These are phyloP conservation scores for Lyophyllum decastes DNA, from an alignment of 768 basidiomycete genomes.

Conservation along the genomic window DNA sequence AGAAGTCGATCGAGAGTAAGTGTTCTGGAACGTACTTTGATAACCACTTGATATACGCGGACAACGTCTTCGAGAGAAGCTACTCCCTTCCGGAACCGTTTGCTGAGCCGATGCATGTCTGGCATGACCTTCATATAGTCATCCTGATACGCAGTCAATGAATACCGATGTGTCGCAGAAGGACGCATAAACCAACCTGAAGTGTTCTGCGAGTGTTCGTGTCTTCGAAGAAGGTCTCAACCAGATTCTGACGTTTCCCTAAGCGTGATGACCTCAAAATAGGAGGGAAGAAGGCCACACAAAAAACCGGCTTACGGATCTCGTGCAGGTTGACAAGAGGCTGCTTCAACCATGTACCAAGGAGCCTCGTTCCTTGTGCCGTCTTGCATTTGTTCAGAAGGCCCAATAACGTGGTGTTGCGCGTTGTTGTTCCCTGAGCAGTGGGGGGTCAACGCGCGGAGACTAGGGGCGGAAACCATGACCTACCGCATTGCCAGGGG, in stretches of 20 bases:
- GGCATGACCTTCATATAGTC: constrained; percentile 91
- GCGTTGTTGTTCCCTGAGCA: constrained; percentile 57
- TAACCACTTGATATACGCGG: constrained; percentile 89
- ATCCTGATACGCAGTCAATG: constrained; percentile 49
- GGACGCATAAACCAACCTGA: constrained; percentile 50
- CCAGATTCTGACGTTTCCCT: constrained; percentile 88
- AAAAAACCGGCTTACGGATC: constrained; percentile 67
- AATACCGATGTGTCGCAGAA: background rate
- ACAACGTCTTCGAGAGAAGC: constrained; percentile 95
- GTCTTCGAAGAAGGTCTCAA: constrained; percentile 85
- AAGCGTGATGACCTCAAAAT: background rate
- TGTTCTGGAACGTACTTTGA: constrained; percentile 54
- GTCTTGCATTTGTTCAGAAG: constrained; percentile 96
- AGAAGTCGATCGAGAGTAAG: background rate
- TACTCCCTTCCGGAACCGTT: constrained; percentile 82
- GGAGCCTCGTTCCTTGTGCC: constrained; percentile 84
- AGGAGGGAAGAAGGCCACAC: background rate
- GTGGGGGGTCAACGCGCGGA: constrained; percentile 4
- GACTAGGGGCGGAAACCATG: constrained; percentile 6
- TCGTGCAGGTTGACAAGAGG: constrained; percentile 93
- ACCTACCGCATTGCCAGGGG: constrained; percentile 55
- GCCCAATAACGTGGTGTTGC: constrained; percentile 87
- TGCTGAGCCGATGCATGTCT: constrained; percentile 89
- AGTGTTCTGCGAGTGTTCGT: constrained; percentile 67
- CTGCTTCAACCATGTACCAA: constrained; percentile 94